These are phyloP conservation scores for Clarireedia monteithiana DNA, from an alignment of 2,329 filamentous ascomycete species.

Conservation along the genomic window DNA sequence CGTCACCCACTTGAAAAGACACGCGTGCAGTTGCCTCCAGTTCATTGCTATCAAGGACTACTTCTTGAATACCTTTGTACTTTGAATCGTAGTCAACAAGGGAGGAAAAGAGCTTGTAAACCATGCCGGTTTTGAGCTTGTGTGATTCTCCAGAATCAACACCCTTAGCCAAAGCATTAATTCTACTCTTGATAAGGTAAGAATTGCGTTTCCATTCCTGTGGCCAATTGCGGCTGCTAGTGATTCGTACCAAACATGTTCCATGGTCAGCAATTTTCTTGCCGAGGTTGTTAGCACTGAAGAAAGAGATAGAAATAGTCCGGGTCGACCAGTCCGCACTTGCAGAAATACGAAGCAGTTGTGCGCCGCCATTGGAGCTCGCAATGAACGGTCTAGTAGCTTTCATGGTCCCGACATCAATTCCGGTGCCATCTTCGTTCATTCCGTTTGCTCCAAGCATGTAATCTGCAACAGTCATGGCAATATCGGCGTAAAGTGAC, in stretches of 20 bases:
- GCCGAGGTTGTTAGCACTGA: neutral
- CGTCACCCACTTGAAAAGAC: slow-evolving; percentile 41
- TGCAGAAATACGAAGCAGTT: neutral
- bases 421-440: slow-evolving; percentile 33
- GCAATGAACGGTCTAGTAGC: slow-evolving; percentile 31
- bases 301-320: neutral
- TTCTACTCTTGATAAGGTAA: neutral
- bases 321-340: neutral
- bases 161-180: slow-evolving; percentile 1
- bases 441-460: slow-evolving; percentile 35
- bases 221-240: neutral
- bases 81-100: slow-evolving; percentile 46
- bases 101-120: slow-evolving; percentile 60
- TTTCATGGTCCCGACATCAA: slow-evolving; percentile 57
- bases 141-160: slow-evolving; percentile 26
- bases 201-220: neutral
- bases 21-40: slow-evolving; percentile 37
- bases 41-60: slow-evolving; percentile 41
- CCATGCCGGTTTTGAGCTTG: slow-evolving; percentile 40
- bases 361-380: neutral
- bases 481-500: neutral
- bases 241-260: neutral
- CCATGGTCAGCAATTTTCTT: neutral
- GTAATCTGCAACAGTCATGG: slow-evolving; percentile 37
- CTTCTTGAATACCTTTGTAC: slow-evolving; percentile 49